Conservation (phyloP, 192 early-diverging fungal species). For the Cladochytrium replicatum region DNA sequence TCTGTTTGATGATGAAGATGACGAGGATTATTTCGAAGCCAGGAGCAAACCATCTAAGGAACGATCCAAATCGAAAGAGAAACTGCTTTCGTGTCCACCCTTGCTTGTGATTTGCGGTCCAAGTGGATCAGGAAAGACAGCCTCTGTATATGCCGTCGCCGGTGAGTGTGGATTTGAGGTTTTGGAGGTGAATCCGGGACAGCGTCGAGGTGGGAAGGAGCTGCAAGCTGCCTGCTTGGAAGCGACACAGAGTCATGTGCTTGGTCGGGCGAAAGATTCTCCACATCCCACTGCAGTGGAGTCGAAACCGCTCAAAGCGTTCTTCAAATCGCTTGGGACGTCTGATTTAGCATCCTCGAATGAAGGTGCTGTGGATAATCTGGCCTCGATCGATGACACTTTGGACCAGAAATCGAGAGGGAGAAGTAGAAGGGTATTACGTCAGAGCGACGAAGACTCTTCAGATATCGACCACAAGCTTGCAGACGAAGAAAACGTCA, state of each 20-base stretch:
- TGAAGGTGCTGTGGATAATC: not conserved
- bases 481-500: no score
- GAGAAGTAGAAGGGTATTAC: constrained; percentile 7
- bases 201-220: constrained; percentile 62
- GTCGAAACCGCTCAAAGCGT: no score
- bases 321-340: no score
- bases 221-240: constrained; percentile 52
- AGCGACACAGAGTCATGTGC: constrained; percentile 65
- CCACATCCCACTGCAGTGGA: no score
- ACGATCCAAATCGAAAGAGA: no score
- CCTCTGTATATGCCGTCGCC: constrained; percentile 61
- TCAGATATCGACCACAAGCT: no score
- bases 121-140: constrained; percentile 61
- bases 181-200: constrained; percentile 62
- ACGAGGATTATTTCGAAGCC: no score
- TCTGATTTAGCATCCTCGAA: no score
- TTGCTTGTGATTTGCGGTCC: constrained; percentile 57
- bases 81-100: constrained; percentile 1
- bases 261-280: constrained; percentile 19
- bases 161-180: constrained; percentile 63
- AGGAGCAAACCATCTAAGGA: no score
- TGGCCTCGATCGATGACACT: not conserved
- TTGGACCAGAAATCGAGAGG: not conserved
- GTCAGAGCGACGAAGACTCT: constrained; percentile 1
- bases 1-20: no score